phyloP scores from a whole-genome alignment of 768 basidiomycete genomes.

The Multifurca ochricompacta region DNA sequence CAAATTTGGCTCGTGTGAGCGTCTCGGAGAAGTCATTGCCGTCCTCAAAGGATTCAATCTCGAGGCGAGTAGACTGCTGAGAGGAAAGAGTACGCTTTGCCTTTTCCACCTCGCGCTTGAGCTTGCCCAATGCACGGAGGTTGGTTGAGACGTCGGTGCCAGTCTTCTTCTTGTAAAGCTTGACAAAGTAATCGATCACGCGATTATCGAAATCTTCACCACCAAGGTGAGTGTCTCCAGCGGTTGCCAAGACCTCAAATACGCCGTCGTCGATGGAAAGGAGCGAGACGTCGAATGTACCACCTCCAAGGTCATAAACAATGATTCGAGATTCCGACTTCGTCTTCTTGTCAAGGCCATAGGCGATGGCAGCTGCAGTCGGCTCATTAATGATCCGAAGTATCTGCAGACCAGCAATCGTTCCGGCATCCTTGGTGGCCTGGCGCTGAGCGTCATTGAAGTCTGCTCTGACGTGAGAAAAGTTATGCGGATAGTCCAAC shows the following conservation, averaged over 20 bases:
- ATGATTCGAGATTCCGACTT: constrained; percentile 87
- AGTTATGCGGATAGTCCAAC: neutral
- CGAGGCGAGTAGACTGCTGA: constrained; percentile 89
- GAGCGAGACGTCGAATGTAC: constrained; percentile 98
- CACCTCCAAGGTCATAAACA: constrained; percentile 97
- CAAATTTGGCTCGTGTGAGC: constrained; percentile 96
- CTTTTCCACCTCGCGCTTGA: constrained; percentile 35
- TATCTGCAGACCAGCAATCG: constrained; percentile 88
- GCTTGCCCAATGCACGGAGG: constrained; percentile 46
- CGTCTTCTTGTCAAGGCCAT: constrained; percentile 94
- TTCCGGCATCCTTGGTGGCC: constrained; percentile 96
- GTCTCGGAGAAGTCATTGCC: constrained; percentile 98
- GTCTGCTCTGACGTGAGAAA: constrained; percentile 38
- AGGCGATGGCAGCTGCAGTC: constrained; percentile 95
- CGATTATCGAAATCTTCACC: constrained; percentile 47
- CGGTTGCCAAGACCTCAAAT: constrained; percentile 51
- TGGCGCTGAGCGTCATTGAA: constrained; percentile 99
- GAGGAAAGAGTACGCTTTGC: constrained; percentile 73
- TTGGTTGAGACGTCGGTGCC: constrained; percentile 43
- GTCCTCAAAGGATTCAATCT: constrained; percentile 93
- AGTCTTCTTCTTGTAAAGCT: constrained; percentile 46
- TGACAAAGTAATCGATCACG: constrained; percentile 49
- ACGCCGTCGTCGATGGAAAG: constrained; percentile 61
- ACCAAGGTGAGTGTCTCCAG: constrained; percentile 58
- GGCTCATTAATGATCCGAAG: constrained; percentile 98